Evolutionary conservation across 495 filamentous ascomycete species (phyloP), one percentile per base, ranked within the genome.

Genomic region (Neurospora discreta): DNA sequence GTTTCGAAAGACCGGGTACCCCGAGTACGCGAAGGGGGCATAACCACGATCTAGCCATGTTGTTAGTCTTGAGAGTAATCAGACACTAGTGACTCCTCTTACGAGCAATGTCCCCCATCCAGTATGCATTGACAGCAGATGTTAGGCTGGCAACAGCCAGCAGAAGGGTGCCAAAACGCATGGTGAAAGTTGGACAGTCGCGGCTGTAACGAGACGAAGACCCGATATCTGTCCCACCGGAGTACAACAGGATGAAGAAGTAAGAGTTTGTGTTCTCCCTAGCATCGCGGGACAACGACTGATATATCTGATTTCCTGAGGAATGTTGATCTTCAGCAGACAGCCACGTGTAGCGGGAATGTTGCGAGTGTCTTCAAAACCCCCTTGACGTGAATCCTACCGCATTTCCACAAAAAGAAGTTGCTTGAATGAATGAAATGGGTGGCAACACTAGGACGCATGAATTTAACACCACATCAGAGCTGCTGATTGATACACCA

Each of bases 1-100:
- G 74, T 89, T 90, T 26, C 88, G 84, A 68, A 87, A 90, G 5
- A 89, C 85, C 13, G 82, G 77, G 71, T 88, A 89, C 20, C 81
- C 79, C 13, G 78, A 33, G 30, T 77, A 77, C 3, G 78, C 79
- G 73, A 84, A 86, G 42, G 85, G 83, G 2, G 84, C 84, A 72
- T 81, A 70, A 2, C 85, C 85, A 74, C 81, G 81, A 74, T 87
- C 82, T 83, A 69, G 68, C 36, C 13, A 39, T 69, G 18, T 13
- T 18, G n/a, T 18, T 41, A 65, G 11, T 3, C 23, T 44, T 39
- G 43, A 65, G 69, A 42, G 39, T 8, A 26, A 36, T 36, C 44
- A 38, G 20, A 20, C 9, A 10, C 18, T 33, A 41, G n/a, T 43
- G 68, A 39, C 11, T 6, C 42, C 33, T 39, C 82, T 79, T 69